Evolutionary conservation across 371 early-diverging fungal genomes (phyloP).

Genomic region (Syncephalis plumigaleata): DNA sequence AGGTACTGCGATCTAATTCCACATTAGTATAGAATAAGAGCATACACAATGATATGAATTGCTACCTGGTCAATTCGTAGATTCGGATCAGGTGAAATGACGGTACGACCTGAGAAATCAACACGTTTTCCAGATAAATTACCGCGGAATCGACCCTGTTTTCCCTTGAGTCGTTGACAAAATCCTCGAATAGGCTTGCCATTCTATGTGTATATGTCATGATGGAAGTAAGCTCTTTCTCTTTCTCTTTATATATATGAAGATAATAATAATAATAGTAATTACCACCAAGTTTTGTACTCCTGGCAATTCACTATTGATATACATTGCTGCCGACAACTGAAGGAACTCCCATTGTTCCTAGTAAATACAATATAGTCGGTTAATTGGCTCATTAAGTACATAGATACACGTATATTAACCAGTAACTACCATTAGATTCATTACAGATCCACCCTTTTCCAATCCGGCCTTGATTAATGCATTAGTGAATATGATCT

Average conservation of each 20-base stretch:
- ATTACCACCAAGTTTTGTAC: constrained; percentile 27
- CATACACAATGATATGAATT: background rate
- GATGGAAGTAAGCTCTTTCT: background rate
- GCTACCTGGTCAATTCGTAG: constrained; percentile 91
- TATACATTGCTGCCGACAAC: constrained; percentile 89
- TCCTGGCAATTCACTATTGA: constrained; percentile 92
- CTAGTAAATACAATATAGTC: constrained; percentile 9
- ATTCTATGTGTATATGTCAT: too few relatives aligned
- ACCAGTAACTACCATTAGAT: constrained; percentile 40
- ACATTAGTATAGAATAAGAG: background rate
- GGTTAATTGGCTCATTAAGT: background rate
- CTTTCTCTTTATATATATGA: background rate
- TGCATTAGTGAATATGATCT: constrained; percentile 90
- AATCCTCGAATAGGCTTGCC: constrained; percentile 78
- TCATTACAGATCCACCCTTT: constrained; percentile 60
- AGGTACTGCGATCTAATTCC: constrained; percentile 65
- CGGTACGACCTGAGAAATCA: constrained; percentile 98
- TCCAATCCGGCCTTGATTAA: constrained; percentile 69
- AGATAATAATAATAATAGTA: constrained; percentile 5
- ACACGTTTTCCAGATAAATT: constrained; percentile 99
- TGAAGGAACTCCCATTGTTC: constrained; percentile 99
- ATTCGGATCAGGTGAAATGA: constrained; percentile 99
- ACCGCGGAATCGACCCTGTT: constrained; percentile 98
- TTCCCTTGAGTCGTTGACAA: constrained; percentile 98
- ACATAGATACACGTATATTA: too few relatives aligned